Percentiles rank a stretch among this genome's conserved stretches.
Conservation (phyloP, 192 early-diverging fungal species). For the Coemansia sp. region DNA sequence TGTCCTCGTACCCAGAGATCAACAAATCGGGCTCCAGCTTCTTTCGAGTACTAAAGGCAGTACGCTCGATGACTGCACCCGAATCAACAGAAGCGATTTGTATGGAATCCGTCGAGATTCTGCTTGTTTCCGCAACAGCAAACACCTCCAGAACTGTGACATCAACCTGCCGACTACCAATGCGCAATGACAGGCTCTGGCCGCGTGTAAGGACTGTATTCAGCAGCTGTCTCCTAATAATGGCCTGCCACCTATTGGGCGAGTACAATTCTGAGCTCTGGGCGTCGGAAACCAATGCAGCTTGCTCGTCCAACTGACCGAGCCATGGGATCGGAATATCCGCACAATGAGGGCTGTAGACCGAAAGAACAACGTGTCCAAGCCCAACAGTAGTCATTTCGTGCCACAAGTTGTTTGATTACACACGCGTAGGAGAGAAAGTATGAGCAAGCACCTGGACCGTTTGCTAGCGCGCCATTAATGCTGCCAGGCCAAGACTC, state of each 20-base stretch:
- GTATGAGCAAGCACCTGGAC: too few relatives aligned
- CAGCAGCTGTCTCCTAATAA: constrained; percentile 15
- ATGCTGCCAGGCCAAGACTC: too few relatives aligned
- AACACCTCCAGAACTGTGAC: constrained; percentile 3
- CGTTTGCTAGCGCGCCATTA: too few relatives aligned
- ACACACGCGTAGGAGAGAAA: too few relatives aligned
- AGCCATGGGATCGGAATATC: constrained; percentile 8
- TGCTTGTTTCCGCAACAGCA: not conserved
- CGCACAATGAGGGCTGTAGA: not conserved
- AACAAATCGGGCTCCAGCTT: too few relatives aligned
- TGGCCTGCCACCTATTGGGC: constrained; percentile 9
- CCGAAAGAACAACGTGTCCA: not conserved
- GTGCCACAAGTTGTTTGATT: too few relatives aligned
- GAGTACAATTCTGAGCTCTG: not conserved
- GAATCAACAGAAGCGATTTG: not conserved
- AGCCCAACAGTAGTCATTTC: not conserved
- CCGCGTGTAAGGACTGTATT: not conserved
- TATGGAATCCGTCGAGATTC: too few relatives aligned
- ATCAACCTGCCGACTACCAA: constrained; percentile 17
- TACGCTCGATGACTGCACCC: constrained; percentile 9
- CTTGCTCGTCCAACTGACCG: not conserved
- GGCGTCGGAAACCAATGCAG: not conserved
- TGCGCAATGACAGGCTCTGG: not conserved
- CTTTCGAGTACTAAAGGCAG: constrained; percentile 1
- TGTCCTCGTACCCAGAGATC: constrained; percentile 30